Conservation (phyloP, 306 rosid genomes). For the Malus sieversii region DNA sequence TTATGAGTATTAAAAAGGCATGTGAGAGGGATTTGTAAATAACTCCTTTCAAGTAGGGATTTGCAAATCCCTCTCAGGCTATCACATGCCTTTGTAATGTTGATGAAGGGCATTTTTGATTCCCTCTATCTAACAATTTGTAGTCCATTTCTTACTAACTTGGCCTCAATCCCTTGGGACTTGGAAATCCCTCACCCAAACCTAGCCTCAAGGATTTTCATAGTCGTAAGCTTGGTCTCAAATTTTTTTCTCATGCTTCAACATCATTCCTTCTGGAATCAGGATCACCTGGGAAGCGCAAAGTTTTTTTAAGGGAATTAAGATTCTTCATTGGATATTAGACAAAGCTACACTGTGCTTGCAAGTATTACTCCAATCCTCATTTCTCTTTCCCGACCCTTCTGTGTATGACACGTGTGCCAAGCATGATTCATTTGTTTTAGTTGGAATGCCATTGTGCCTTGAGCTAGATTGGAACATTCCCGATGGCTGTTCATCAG, state of each 20-base stretch:
- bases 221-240: not conserved
- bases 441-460: not conserved
- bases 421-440: not conserved
- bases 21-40: too few species aligned
- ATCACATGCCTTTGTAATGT: too few species aligned
- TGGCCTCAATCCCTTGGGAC: too few species aligned
- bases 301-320: not conserved
- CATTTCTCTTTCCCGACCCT: not conserved
- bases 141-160: too few species aligned
- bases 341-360: not conserved
- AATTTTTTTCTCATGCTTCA: not conserved
- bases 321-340: not conserved
- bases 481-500: not conserved
- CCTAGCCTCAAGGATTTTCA: too few species aligned
- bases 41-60: too few species aligned
- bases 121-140: too few species aligned
- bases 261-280: not conserved
- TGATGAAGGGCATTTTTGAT: too few species aligned
- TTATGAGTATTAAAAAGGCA: too few species aligned
- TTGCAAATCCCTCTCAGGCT: too few species aligned
- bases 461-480: not conserved
- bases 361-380: not conserved
- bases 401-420: not conserved
- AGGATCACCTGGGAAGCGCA: not conserved
- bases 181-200: too few species aligned